Base-by-base conservation (phyloP, 257 asterid genomes). In the Haberlea rhodopensis region DNA sequence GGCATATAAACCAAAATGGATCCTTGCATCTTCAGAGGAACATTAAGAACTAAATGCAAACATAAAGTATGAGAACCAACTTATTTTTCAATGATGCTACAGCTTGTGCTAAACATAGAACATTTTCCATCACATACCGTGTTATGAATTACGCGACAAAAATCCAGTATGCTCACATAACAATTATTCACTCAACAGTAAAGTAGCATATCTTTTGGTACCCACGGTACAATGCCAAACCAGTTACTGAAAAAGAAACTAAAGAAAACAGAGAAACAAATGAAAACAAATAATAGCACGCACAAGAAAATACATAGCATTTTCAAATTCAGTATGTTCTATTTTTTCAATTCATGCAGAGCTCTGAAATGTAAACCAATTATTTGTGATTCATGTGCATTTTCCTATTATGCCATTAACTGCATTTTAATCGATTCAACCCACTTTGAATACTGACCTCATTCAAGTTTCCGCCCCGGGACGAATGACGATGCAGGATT, bases 381-480 rank as follows among this genome's bases (percentile, higher is more conserved):
- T 37, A 25, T 23, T 34, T 25, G 25, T 45, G 43, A 73, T 48
- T 5, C 31, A 53, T 20, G 0, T 21, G 18, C 55, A 15, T 23
- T 40, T 18, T 54, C 24, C 7, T 4, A 32, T 23, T 11, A 59
- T 62, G 32, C 32, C 62, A 46, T 64, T 46, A 46, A 19, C 18
- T 49, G 48, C 32, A 45, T 34, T 5, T 16, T 34, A 67, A 76
- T 57, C 20, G 37, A 68, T 68, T 60, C 21, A 56, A 60, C 66
- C 21, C 51, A 31, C 27, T 46, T 25, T 22, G 52, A 46, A 19
- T 10, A 66, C 73, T 66, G 28, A 79, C 87, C 85, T 69, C 73
- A 53, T 75, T 64, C 75, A 70, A 71, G 60, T 79, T 58, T 70
- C 78, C 70, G 22, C 71, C 65, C 57, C 45, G 77, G 67, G 63